Conservation (phyloP, 2,329 filamentous ascomycete species). For the Neofusicoccum laricinum region DNA sequence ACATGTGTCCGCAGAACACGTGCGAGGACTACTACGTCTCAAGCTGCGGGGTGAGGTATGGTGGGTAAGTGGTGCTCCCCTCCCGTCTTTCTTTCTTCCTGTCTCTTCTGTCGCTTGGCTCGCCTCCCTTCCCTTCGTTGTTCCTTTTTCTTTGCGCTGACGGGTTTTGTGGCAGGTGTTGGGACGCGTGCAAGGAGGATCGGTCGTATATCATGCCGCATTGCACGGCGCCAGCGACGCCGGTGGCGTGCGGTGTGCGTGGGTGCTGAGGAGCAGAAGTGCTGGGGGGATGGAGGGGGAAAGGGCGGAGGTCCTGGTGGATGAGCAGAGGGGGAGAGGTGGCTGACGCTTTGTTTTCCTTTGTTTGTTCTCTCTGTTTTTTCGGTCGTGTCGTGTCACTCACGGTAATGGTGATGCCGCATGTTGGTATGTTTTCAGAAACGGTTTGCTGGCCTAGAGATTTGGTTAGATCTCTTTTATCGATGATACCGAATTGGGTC, state of each 20-base stretch:
- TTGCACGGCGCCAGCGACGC: background rate
- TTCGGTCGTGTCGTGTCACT: background rate
- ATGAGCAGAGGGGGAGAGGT: background rate
- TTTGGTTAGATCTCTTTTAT: background rate
- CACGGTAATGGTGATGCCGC: background rate
- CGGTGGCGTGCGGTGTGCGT: background rate
- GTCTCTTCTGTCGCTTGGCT: background rate
- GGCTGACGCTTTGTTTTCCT: background rate
- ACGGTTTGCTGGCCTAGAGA: too few species aligned
- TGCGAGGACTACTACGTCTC: background rate
- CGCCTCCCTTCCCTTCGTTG: background rate
- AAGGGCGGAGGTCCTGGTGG: background rate
- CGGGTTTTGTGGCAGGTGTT: background rate
- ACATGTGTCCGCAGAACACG: background rate
- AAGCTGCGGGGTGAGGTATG: background rate
- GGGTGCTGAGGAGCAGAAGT: too few species aligned
- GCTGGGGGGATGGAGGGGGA: background rate
- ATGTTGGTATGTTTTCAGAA: background rate
- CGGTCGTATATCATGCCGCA: background rate
- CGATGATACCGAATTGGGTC: background rate
- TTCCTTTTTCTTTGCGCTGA: background rate
- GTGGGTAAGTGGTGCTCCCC: background rate
- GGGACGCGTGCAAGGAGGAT: background rate
- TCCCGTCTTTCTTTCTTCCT: background rate
- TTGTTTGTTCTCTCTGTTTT: background rate